These are phyloP conservation scores for Fusarium begoniae DNA, from an alignment of 2,329 filamentous ascomycete genomes.

Conservation along the genomic window DNA sequence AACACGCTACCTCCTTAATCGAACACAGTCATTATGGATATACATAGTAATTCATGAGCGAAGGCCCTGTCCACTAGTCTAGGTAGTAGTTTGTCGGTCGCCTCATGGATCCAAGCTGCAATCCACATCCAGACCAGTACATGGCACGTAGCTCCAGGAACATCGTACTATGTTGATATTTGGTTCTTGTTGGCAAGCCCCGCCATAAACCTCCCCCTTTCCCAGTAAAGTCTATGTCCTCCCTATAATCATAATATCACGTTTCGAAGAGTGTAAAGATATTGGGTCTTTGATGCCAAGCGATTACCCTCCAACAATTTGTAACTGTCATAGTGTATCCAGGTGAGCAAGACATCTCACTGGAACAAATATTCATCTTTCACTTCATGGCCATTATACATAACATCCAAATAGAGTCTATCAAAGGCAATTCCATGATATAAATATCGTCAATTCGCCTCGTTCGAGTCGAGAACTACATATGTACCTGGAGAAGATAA, in stretches of 20 bases:
- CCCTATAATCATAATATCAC: not conserved
- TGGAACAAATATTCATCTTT: not conserved
- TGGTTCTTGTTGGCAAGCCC: conserved; percentile 1
- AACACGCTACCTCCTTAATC: not conserved
- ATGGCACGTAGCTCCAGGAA: not conserved
- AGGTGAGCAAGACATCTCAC: not conserved
- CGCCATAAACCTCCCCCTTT: not conserved
- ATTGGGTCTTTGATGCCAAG: not conserved
- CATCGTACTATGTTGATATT: not conserved
- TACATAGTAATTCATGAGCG: not conserved
- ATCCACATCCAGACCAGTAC: conserved; percentile 14
- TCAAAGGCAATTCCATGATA: not conserved
- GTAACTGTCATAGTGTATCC: not conserved
- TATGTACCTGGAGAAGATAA: conserved; percentile 30
- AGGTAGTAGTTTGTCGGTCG: conserved; percentile 7
- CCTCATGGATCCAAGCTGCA: conserved; percentile 30
- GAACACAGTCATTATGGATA: conserved; percentile 15
- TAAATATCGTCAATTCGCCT: conserved; percentile 31
- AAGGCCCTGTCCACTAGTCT: conserved; percentile 18
- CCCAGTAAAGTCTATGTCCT: not conserved
- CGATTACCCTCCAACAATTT: not conserved
- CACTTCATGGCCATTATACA: not conserved
- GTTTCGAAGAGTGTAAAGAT: not conserved
- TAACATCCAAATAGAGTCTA: not conserved
- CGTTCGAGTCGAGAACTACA: conserved; percentile 24